These are phyloP conservation scores for Cryptococcus sp. DNA, from an alignment of 1,284 basidiomycete genomes.

Conservation along the genomic window DNA sequence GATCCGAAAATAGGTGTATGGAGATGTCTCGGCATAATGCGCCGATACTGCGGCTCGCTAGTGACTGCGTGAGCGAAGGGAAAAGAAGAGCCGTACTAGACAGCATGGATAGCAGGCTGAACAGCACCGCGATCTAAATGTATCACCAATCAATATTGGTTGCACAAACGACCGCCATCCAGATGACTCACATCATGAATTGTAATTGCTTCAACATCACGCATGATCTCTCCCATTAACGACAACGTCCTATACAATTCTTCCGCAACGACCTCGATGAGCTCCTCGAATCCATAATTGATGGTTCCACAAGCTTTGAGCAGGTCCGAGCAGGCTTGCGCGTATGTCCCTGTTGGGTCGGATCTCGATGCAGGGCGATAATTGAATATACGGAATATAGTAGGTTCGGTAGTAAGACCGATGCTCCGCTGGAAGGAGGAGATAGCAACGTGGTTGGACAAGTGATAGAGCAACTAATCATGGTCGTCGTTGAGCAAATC, in stretches of 20 bases:
- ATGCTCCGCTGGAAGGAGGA: constrained; percentile 22
- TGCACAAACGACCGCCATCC: neutral
- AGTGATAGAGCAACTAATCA: constrained; percentile 38
- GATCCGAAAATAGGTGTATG: neutral
- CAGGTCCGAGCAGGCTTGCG: constrained; percentile 13
- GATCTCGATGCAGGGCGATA: constrained; percentile 14
- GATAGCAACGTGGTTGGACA: constrained; percentile 32
- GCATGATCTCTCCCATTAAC: neutral
- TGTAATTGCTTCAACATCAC: neutral
- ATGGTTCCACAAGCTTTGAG: constrained; percentile 25
- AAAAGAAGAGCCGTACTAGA: constrained; percentile 26
- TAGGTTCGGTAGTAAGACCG: constrained; percentile 20
- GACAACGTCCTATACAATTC: neutral
- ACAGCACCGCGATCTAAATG: constrained; percentile 12
- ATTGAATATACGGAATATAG: constrained; percentile 37
- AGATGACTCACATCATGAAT: constrained; percentile 8
- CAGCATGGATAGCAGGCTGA: constrained; percentile 18
- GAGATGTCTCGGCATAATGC: constrained; percentile 6
- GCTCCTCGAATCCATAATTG: constrained; percentile 10
- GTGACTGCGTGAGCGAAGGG: constrained; percentile 10
- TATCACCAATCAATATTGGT: neutral
- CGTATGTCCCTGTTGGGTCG: constrained; percentile 5
- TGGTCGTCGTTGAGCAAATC: constrained; percentile 6
- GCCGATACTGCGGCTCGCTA: neutral
- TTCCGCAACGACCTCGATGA: constrained; percentile 12